phyloP scores from a whole-genome alignment of 1,139 yeast genomes.

The Taphrina sp. region DNA sequence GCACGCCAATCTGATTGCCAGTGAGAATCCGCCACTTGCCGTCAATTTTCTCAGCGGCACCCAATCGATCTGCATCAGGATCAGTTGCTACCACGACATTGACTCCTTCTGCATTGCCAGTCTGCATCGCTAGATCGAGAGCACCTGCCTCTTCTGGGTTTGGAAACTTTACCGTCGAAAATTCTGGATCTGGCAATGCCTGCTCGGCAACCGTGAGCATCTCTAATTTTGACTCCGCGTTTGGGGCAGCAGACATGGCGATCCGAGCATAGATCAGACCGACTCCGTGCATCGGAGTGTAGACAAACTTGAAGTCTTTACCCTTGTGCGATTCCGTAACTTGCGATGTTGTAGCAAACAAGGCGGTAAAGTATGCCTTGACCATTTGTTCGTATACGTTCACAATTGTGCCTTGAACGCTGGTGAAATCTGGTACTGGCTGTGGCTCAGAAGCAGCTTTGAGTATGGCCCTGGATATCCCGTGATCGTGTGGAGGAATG shows the following conservation, averaged over 20 bases:
- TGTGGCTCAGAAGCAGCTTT: constrained; percentile 48
- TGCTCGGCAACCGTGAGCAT: constrained; percentile 60
- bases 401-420: constrained; percentile 3
- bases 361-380: constrained; percentile 14
- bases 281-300: constrained; percentile 96
- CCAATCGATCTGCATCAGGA: constrained; percentile 94
- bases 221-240: constrained; percentile 35
- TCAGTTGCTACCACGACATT: constrained; percentile 79
- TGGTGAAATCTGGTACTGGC: background rate
- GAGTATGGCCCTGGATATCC: constrained; percentile 65
- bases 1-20: constrained; percentile 85
- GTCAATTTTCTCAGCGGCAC: constrained; percentile 56
- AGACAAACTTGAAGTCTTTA: constrained; percentile 52
- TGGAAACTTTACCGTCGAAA: constrained; percentile 83
- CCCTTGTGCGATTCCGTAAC: background rate
- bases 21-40: constrained; percentile 73
- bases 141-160: constrained; percentile 97
- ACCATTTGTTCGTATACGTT: constrained; percentile 9
- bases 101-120: constrained; percentile 51
- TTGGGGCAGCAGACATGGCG: constrained; percentile 40
- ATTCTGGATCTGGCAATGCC: constrained; percentile 72
- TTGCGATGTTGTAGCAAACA: background rate
- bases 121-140: constrained; percentile 62
- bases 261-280: constrained; percentile 52
- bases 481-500: constrained; percentile 82